phyloP scores from a whole-genome alignment of 305 asterid genomes.

The Fraxinus sp. region DNA sequence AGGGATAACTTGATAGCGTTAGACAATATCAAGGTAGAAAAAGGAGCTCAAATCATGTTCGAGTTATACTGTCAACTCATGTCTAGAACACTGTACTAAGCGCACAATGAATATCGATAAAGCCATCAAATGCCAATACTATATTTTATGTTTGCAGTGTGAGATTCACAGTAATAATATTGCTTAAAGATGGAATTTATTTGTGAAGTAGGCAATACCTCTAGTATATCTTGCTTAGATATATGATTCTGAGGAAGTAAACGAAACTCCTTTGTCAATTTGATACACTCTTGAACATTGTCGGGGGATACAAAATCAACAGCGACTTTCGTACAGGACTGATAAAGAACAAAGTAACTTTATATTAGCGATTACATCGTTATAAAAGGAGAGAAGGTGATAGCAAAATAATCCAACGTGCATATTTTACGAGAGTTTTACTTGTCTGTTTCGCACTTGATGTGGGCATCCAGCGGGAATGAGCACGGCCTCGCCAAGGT shows the following conservation, averaged over 20 bases:
- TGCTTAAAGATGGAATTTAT: conserved; percentile 7
- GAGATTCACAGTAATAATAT: not conserved
- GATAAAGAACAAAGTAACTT: conserved; percentile 21
- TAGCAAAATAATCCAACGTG: not conserved
- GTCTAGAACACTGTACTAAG: not conserved
- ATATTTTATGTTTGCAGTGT: not conserved
- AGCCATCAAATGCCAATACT: not conserved
- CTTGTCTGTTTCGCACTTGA: conserved; percentile 83
- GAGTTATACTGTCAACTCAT: not conserved
- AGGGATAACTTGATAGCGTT: not conserved
- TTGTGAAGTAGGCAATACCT: conserved; percentile 38
- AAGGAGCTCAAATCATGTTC: not conserved
- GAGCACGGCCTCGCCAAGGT: conserved; percentile 78
- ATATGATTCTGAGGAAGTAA: conserved; percentile 62
- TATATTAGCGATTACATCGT: conserved; percentile 14
- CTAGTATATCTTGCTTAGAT: conserved; percentile 73
- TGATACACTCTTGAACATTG: conserved; percentile 60
- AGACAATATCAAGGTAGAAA: not conserved
- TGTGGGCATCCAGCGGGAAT: conserved; percentile 90
- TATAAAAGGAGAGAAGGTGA: not conserved
- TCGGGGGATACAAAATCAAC: conserved; percentile 82
- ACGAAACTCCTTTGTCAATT: conserved; percentile 67
- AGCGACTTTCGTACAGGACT: conserved; percentile 81
- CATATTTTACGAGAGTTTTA: conserved; percentile 19
- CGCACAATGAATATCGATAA: not conserved